Base-by-base conservation (phyloP, 2,329 filamentous ascomycete species). In the Colletotrichum brevisporum region DNA sequence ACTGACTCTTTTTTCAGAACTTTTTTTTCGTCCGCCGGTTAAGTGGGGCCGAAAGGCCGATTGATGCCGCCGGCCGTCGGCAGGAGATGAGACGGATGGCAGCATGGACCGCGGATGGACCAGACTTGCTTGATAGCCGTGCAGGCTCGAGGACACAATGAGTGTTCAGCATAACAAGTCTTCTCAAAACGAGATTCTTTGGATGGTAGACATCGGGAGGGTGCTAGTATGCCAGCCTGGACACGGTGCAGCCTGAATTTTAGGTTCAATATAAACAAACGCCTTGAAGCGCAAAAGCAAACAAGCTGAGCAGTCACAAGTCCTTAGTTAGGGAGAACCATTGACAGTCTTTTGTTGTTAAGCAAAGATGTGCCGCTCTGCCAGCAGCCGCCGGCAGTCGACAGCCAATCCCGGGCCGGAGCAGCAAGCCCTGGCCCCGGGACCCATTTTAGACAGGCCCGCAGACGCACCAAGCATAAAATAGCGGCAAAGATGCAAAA, bases 391-490 rank as follows among this genome's bases (percentile, higher is more conserved):
- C 10, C 18, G 12, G 47, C 18, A 4, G n/a, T 21, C 6, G 18
- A 61, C 26, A 55, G 5, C 43, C 43, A 15, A 65, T 65, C 54
- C 61, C 59, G 53, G 66, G 50, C 61, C 54, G 48, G 65, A 58
- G 31, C 4, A 55, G 24, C 16, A 53, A 56, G 51, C 62, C 55
- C 62, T 69, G 39, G n/a, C 51, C 27, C 45, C 54, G 56, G 54
- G 58, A 63, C 64, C 64, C 65, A 39, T 41, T 6, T 6, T 10
- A n/a, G 21, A 18, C 54, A 41, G 62, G 56, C 51, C 67, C 63
- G 62, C 67, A 56, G 24, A 43, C 39, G 6, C 59, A 48, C n/a
- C 45, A 41, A 51, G 16, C 54, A 13, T 15, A 59, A 45, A 50
- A 16, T 10, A 3, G 3, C 31, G 16, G 16, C 26, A 45, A 24